Base-by-base conservation (phyloP, 2,329 filamentous ascomycete genomes). In the Verticillium longisporum region DNA sequence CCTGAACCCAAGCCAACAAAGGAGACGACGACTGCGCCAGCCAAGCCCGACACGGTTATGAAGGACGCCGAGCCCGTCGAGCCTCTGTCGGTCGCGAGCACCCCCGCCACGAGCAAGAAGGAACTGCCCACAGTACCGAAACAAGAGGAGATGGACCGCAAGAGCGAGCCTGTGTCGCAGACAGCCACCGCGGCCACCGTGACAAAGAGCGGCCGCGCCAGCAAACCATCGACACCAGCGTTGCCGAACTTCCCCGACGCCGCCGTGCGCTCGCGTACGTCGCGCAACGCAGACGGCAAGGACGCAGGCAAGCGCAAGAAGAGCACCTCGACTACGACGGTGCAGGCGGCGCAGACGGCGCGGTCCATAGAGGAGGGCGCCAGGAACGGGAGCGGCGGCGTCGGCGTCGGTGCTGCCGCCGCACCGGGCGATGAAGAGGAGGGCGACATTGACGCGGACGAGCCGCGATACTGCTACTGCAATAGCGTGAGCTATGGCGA, bases 401-500 rank as follows among this genome's bases (percentile, higher is more conserved):
- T 80, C n/a, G 79, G 80, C 60, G 78, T 79, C 61, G 72, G 73
- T 1, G 76, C 72, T 45, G 78, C 75, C 60, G 79, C 75, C 64
- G 73, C 74, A 60, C 75, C 76, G 50, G 76, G 74, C 1, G 67
- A 68, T 1, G 67, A 69, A 4, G 77, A 80, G 13, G 77, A 77
- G 5, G 87, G 86, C 13, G 85, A 86, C 7, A 86, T 89, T 41
- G 88, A 89, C 63, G 85, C 83, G 4, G 85, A 90, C 65, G 90
- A 93, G 71, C 88, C 87, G 41, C 80, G 86, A 14, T 93, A 93
- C 73, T 92, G 90, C 73, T 91, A 91, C 74, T 92, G 90, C 72
- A 89, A 92, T 67, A 84, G 87, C 56, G 87, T 92, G 60, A 92
- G 89, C 68, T 93, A 92, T 70, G 90, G 90, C 21, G 89, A 91